These are phyloP conservation scores for Trichoderma cornu-damae DNA, from an alignment of 2,329 filamentous ascomycete species.

Conservation along the genomic window DNA sequence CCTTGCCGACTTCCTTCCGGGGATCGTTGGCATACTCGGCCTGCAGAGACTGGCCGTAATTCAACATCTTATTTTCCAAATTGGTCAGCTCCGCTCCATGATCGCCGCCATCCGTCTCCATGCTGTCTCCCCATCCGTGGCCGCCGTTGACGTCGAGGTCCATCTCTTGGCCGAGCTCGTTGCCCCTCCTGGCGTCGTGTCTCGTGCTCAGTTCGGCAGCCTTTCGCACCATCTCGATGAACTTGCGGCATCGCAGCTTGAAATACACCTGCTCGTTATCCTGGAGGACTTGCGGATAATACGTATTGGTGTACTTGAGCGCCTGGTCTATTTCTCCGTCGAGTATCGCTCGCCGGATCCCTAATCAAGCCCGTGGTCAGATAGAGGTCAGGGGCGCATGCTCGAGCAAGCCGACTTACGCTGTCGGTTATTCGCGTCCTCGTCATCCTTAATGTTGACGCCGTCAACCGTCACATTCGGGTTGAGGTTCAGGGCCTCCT, in stretches of 20 bases:
- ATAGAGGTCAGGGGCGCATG: neutral
- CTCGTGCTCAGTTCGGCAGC: conserved; percentile 59
- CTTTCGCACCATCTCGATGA: conserved; percentile 86
- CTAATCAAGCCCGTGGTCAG: conserved; percentile 40
- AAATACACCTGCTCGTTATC: conserved; percentile 84
- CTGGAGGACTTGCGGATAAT: conserved; percentile 74
- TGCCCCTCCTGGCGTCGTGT: conserved; percentile 40
- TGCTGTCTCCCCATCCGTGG: conserved; percentile 41
- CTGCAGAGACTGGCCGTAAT: conserved; percentile 74
- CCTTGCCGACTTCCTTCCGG: conserved; percentile 63
- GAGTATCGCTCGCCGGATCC: conserved; percentile 79
- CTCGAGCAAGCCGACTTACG: conserved; percentile 48
- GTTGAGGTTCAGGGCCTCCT: conserved; percentile 60
- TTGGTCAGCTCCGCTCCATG: conserved; percentile 34
- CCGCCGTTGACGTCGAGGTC: conserved; percentile 51
- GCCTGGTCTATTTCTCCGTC: conserved; percentile 90
- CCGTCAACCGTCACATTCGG: conserved; percentile 48
- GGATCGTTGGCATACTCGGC: conserved; percentile 70
- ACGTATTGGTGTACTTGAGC: conserved; percentile 70
- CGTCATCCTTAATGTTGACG: conserved; percentile 69
- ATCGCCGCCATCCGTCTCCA: conserved; percentile 50
- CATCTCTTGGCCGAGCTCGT: conserved; percentile 48
- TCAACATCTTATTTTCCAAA: conserved; percentile 64
- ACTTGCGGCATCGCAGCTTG: conserved; percentile 80
- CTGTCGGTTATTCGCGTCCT: conserved; percentile 81